phyloP scores from a whole-genome alignment of 2,329 filamentous ascomycete species.

The Cordyceps tenuipes region DNA sequence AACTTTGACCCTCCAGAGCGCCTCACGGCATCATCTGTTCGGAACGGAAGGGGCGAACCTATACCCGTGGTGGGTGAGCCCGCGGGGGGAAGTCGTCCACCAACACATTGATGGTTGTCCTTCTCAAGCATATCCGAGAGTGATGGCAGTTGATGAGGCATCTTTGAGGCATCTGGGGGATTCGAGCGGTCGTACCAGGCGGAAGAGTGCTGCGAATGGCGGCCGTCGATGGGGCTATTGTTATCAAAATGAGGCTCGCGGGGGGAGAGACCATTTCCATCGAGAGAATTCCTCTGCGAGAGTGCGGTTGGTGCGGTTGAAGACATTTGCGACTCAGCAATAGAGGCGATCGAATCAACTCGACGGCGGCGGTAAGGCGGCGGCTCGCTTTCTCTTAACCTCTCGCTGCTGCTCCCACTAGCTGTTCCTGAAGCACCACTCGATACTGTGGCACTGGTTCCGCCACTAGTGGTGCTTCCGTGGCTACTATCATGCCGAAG shows the following conservation, averaged over 20 bases:
- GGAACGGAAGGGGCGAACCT: background rate
- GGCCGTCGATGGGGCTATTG: slow-evolving; percentile 20
- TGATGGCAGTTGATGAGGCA: slow-evolving; percentile 32
- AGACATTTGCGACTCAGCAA: slow-evolving; percentile 37
- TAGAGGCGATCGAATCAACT: slow-evolving; percentile 39
- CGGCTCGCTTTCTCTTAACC: slow-evolving; percentile 39
- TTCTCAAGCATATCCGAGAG: slow-evolving; percentile 39
- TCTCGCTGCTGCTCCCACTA: slow-evolving; percentile 40
- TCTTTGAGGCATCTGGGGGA: slow-evolving; percentile 19
- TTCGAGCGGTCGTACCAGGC: slow-evolving; percentile 20
- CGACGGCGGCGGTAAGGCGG: slow-evolving; percentile 38
- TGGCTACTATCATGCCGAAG: slow-evolving; percentile 30
- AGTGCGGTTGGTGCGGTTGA: slow-evolving; percentile 28
- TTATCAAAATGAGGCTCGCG: slow-evolving; percentile 28
- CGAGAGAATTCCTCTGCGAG: slow-evolving; percentile 29
- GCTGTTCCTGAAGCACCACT: slow-evolving; percentile 27
- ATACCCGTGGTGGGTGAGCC: background rate
- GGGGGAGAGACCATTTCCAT: slow-evolving; percentile 39
- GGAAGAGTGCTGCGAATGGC: slow-evolving; percentile 20
- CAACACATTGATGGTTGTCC: slow-evolving; percentile 16
- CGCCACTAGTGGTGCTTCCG: slow-evolving; percentile 33
- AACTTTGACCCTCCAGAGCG: slow-evolving; percentile 5
- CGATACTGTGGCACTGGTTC: slow-evolving; percentile 26
- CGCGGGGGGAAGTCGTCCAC: background rate
- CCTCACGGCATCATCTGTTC: background rate